Conservation (phyloP, 2,329 filamentous ascomycete species). For the Talaromyces sp. region DNA sequence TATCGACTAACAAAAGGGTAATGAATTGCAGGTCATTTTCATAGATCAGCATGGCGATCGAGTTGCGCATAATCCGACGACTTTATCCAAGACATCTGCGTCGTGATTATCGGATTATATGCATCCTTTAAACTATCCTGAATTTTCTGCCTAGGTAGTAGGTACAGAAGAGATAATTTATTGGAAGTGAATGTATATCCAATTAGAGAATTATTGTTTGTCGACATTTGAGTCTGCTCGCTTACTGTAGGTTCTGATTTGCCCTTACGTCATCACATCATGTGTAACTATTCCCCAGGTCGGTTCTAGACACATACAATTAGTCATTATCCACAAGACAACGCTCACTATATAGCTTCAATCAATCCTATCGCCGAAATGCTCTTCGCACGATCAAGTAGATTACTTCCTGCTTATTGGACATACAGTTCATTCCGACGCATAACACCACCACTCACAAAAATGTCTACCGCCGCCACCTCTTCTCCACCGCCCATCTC, state of each 20-base stretch:
- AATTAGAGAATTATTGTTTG: no score
- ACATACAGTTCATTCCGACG: not conserved
- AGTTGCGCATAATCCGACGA: constrained; percentile 24
- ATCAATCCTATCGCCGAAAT: not conserved
- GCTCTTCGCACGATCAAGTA: not conserved
- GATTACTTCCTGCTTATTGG: not conserved
- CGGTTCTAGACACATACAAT: not conserved
- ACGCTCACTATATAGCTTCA: not conserved
- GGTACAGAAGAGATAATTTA: no score
- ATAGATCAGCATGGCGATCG: constrained; percentile 25
- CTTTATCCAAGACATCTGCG: constrained; percentile 19
- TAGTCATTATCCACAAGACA: not conserved
- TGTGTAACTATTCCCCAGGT: no score
- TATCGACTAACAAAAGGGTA: not conserved
- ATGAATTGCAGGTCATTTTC: constrained; percentile 21
- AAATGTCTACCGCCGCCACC: not conserved
- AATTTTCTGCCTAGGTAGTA: no score
- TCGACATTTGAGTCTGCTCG: no score
- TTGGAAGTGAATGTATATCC: no score
- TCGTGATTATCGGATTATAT: not conserved
- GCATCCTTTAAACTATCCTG: no score
- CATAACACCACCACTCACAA: not conserved
- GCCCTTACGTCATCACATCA: no score
- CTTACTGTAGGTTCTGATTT: no score
- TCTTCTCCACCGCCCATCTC: constrained; percentile 19